These are phyloP conservation scores for Hypoxylon sp. DNA, from an alignment of 2,329 filamentous ascomycete genomes.

Conservation along the genomic window DNA sequence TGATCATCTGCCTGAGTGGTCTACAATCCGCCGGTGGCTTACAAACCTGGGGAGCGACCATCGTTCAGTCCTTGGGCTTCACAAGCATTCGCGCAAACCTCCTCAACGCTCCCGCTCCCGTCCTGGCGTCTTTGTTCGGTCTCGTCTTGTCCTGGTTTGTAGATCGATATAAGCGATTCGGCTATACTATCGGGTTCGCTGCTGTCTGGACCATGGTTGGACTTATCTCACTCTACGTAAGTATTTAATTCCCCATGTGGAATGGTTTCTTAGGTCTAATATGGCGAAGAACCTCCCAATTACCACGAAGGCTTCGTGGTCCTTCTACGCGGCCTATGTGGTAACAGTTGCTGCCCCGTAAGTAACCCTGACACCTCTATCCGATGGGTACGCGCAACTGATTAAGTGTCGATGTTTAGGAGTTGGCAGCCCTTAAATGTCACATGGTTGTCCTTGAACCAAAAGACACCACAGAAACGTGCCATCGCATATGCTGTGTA, in stretches of 20 bases:
- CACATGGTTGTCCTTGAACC: slow-evolving; percentile 45
- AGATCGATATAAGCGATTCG: slow-evolving; percentile 45
- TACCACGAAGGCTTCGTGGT: slow-evolving; percentile 44
- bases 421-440: slow-evolving; percentile 47
- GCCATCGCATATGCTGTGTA: slow-evolving; percentile 46
- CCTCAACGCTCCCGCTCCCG: slow-evolving; percentile 42
- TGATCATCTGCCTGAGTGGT: slow-evolving; percentile 45
- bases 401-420: slow-evolving; percentile 13
- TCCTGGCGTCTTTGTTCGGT: slow-evolving; percentile 39
- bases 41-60: slow-evolving; percentile 44
- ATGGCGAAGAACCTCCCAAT: slow-evolving; percentile 38
- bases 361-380: not conserved
- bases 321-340: slow-evolving; percentile 46
- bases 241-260: not conserved
- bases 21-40: slow-evolving; percentile 43
- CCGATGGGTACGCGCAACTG: not conserved
- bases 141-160: slow-evolving; percentile 39
- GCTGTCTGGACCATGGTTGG: slow-evolving; percentile 44
- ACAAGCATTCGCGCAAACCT: slow-evolving; percentile 45
- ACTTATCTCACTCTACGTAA: slow-evolving; percentile 46
- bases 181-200: slow-evolving; percentile 42
- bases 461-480: slow-evolving; percentile 44
- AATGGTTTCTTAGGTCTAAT: slow-evolving; percentile 14
- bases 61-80: slow-evolving; percentile 45
- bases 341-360: slow-evolving; percentile 44